Evolutionary conservation across 768 basidiomycete species (phyloP).

Genomic region (Lentinula detonsa): DNA sequence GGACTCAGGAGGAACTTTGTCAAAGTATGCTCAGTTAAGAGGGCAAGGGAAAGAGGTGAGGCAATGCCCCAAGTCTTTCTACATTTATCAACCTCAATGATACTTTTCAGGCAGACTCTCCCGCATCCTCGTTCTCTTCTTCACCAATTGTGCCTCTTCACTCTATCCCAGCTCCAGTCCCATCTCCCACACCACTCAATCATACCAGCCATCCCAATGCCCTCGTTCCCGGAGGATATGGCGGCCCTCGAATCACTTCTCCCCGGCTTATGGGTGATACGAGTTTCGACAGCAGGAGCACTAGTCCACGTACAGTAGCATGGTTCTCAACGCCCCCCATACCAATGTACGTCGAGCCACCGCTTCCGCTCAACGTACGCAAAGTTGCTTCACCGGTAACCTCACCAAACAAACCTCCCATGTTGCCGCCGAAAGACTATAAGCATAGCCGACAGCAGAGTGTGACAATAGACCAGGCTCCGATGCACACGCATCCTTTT

Average conservation of each 20-base stretch:
- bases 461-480: neutral
- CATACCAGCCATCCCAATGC: neutral
- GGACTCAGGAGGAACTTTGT: neutral
- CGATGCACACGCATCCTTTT: slow-evolving; percentile 2
- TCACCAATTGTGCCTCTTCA: neutral
- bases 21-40: neutral
- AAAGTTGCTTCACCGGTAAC: neutral
- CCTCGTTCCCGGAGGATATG: neutral
- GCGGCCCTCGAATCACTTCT: neutral
- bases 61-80: neutral
- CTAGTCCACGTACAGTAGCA: neutral
- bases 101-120: neutral
- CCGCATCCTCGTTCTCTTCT: slow-evolving; percentile 2
- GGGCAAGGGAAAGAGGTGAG: neutral
- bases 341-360: neutral
- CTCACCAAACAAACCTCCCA: neutral
- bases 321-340: neutral
- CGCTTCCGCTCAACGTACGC: neutral
- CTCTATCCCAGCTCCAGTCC: neutral
- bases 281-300: neutral
- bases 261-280: neutral
- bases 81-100: neutral
- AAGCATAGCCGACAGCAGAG: neutral
- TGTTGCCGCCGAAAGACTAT: neutral
- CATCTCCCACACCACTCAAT: neutral